These are phyloP conservation scores for Isochrysis galbana DNA, from an alignment of 78 protist genomes.

Conservation along the genomic window DNA sequence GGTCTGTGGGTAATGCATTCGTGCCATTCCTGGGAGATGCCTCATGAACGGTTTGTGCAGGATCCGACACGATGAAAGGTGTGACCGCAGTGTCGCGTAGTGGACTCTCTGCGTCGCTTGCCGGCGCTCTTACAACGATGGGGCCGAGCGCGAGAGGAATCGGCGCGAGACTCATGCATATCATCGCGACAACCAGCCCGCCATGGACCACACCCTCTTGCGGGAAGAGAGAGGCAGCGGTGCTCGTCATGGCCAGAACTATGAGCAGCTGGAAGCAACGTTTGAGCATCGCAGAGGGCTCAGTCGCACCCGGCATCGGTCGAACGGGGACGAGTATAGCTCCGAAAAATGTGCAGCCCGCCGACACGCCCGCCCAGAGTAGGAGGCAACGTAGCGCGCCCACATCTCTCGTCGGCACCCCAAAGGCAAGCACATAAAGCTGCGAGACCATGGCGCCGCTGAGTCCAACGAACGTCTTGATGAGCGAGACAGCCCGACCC, in stretches of 20 bases:
- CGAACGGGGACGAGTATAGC: not conserved
- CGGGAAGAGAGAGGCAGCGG: not conserved
- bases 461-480: not conserved
- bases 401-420: not conserved
- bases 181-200: not conserved
- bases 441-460: not conserved
- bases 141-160: not conserved
- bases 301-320: not conserved
- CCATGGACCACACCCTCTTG: not conserved
- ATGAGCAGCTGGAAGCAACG: not conserved
- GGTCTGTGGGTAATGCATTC: too few relatives aligned
- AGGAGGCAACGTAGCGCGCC: not conserved
- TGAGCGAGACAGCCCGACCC: not conserved
- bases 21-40: too few relatives aligned
- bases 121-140: too few relatives aligned
- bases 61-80: too few relatives aligned
- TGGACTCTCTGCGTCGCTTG: too few relatives aligned
- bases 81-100: too few relatives aligned
- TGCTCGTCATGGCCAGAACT: not conserved
- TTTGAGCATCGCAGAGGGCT: not conserved
- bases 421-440: not conserved
- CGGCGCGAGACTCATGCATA: not conserved
- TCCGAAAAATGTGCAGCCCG: not conserved
- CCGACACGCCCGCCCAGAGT: not conserved
- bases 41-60: too few relatives aligned